Conservation (phyloP, 345 rosid species). For the Odontarrhena argentea region DNA sequence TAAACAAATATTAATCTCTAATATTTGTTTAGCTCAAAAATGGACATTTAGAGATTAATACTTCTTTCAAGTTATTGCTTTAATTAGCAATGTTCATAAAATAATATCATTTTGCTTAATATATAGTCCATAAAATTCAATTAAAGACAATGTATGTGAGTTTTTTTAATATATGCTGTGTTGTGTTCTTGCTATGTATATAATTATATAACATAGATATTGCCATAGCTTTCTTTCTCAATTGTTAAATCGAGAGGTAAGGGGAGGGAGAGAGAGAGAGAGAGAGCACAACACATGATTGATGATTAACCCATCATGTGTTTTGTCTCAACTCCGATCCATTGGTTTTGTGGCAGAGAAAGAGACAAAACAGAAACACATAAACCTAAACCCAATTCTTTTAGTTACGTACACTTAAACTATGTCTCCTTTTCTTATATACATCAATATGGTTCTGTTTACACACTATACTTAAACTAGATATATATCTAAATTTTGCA, state of each 20-base stretch:
- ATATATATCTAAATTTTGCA: not conserved
- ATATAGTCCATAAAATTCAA: constrained; percentile 62
- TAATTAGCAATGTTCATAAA: not conserved
- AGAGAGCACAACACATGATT: constrained; percentile 33
- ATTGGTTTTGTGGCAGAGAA: constrained; percentile 33
- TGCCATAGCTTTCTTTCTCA: not conserved
- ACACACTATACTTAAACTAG: not conserved
- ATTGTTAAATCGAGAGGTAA: not conserved
- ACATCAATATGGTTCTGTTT: constrained; percentile 8
- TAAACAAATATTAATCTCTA: no score
- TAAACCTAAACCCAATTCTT: constrained; percentile 14
- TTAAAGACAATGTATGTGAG: constrained; percentile 44
- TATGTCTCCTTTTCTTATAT: not conserved
- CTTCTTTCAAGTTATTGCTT: no score
- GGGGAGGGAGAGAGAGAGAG: not conserved
- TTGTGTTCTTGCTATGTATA: constrained; percentile 21
- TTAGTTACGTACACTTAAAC: not conserved
- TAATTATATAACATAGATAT: not conserved
- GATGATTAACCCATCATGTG: constrained; percentile 61
- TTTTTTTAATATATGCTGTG: no score
- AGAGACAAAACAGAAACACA: constrained; percentile 34
- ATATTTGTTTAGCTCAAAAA: no score
- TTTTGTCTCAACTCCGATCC: constrained; percentile 43
- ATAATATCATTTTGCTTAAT: constrained; percentile 45
- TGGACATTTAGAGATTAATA: no score